These are phyloP conservation scores for Prinsepia uniflora DNA, from an alignment of 306 rosid genomes.

Conservation along the genomic window DNA sequence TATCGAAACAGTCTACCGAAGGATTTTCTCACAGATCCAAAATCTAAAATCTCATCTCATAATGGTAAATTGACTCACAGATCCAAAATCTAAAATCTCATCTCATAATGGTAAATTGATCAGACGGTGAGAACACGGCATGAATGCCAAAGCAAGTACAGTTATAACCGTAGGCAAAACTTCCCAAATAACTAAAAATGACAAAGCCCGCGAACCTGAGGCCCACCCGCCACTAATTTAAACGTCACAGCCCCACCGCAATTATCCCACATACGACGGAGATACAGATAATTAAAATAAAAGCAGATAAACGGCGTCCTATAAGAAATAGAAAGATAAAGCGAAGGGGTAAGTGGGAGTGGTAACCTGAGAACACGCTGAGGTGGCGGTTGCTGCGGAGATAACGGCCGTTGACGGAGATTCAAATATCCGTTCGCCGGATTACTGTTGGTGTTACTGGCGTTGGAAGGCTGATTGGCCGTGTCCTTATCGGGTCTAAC, in stretches of 20 bases:
- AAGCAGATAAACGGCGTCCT: background rate
- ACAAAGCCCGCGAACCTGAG: background rate
- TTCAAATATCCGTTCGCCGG: slow-evolving; percentile 45
- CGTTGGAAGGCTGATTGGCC: slow-evolving; percentile 33
- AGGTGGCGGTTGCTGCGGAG: slow-evolving; percentile 65
- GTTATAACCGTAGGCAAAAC: background rate
- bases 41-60: background rate
- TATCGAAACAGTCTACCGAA: background rate
- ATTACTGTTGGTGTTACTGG: slow-evolving; percentile 17
- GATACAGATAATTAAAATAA: background rate
- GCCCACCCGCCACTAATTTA: slow-evolving; percentile 18
- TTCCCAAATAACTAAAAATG: background rate
- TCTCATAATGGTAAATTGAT: too few relatives aligned
- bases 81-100: background rate
- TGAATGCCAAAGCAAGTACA: background rate
- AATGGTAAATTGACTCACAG: background rate
- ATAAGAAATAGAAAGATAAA: background rate
- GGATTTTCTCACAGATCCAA: background rate
- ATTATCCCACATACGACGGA: background rate
- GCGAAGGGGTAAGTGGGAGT: background rate
- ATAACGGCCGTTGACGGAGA: slow-evolving; percentile 75
- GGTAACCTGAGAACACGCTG: slow-evolving; percentile 73
- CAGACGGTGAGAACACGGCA: background rate
- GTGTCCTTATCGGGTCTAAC: slow-evolving; percentile 63
- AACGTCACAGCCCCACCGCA: background rate